Percentiles rank a stretch among this genome's conserved stretches.
Evolutionary conservation across 1,284 basidiomycete species (phyloP).

Genomic region (Waitea zeae): DNA sequence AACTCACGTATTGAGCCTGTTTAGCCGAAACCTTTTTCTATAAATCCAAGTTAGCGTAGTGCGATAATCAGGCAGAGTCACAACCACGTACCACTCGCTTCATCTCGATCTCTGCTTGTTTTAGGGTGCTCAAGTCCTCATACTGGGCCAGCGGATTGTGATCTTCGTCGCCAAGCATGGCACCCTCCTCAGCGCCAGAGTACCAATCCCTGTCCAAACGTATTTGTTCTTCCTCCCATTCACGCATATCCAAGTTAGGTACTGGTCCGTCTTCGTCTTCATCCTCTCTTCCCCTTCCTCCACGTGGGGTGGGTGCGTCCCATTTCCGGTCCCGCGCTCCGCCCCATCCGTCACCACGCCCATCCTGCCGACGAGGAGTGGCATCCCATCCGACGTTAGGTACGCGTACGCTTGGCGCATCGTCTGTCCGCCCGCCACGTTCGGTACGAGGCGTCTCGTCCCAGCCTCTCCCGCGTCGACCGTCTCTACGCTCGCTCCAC

Average conservation of each 20-base stretch:
- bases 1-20: slow-evolving; percentile 91
- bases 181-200: slow-evolving; percentile 74
- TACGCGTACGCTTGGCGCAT: slow-evolving; percentile 74
- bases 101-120: slow-evolving; percentile 64
- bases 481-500: slow-evolving; percentile 10
- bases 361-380: slow-evolving; percentile 48
- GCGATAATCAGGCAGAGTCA: slow-evolving; percentile 1
- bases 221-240: slow-evolving; percentile 93
- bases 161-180: slow-evolving; percentile 75
- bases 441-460: slow-evolving; percentile 57
- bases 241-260: slow-evolving; percentile 51
- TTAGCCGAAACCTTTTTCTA: slow-evolving; percentile 78
- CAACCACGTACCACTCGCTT: slow-evolving; percentile 53
- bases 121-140: slow-evolving; percentile 56
- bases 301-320: slow-evolving; percentile 78
- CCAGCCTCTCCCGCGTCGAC: slow-evolving; percentile 30
- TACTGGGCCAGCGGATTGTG: slow-evolving; percentile 90
- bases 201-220: slow-evolving; percentile 90
- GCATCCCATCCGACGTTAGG: slow-evolving; percentile 85
- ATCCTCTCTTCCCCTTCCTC: slow-evolving; percentile 40
- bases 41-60: too few species aligned
- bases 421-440: slow-evolving; percentile 33
- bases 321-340: slow-evolving; percentile 44
- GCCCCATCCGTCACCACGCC: slow-evolving; percentile 36
- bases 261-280: slow-evolving; percentile 39